These are phyloP conservation scores for Panellus pusillus DNA, from an alignment of 768 basidiomycete species.

Conservation along the genomic window DNA sequence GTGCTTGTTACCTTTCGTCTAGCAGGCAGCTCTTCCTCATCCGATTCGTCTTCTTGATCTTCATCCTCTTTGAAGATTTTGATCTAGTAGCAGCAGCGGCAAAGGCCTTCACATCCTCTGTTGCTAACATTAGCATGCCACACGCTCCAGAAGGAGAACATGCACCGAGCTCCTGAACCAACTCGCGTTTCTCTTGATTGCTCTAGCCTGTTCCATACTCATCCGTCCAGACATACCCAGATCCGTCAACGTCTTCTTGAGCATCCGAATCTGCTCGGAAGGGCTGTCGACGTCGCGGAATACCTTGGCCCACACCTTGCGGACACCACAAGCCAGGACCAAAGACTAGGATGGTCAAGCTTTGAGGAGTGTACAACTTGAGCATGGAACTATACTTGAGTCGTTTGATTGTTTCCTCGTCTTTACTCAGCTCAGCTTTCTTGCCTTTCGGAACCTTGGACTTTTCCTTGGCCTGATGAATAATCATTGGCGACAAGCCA, in stretches of 20 bases:
- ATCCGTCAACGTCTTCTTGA: conserved; percentile 63
- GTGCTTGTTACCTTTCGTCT: conserved; percentile 41
- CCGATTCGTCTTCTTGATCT: conserved; percentile 27
- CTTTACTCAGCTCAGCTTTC: conserved; percentile 45
- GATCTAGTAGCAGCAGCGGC: conserved; percentile 45
- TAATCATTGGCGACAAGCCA: conserved; percentile 16
- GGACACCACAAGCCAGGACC: conserved; percentile 72
- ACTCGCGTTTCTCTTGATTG: conserved; percentile 71
- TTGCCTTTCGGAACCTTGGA: conserved; percentile 33
- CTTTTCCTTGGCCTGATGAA: conserved; percentile 24
- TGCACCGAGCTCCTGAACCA: conserved; percentile 77
- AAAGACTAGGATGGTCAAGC: conserved; percentile 46
- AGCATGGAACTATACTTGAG: conserved; percentile 54
- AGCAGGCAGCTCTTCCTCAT: conserved; percentile 29
- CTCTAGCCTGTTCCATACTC: conserved; percentile 79
- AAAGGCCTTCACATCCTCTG: conserved; percentile 79
- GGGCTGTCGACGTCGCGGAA: conserved; percentile 60
- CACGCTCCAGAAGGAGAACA: conserved; percentile 11
- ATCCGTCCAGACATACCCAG: conserved; percentile 81
- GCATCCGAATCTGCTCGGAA: conserved; percentile 61
- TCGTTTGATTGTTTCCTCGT: conserved; percentile 73
- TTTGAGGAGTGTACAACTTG: background rate
- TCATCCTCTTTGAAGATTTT: conserved; percentile 24
- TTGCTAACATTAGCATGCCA: background rate
- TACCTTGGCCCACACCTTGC: conserved; percentile 76